These are phyloP conservation scores for Claviceps sp. DNA, from an alignment of 2,329 filamentous ascomycete species.

Conservation along the genomic window DNA sequence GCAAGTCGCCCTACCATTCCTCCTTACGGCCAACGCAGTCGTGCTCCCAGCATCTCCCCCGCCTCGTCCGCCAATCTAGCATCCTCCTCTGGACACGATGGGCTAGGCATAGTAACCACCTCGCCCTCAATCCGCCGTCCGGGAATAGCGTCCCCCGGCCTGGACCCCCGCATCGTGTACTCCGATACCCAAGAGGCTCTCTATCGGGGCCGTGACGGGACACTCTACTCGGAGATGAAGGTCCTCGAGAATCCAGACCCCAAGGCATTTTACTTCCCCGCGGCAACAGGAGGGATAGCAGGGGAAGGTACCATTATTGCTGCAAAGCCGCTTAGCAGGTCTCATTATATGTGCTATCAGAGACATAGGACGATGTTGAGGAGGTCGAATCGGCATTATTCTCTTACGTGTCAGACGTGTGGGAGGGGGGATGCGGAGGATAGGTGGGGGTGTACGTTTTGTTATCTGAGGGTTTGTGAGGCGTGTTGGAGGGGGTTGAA, in stretches of 20 bases:
- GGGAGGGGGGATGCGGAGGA: slow-evolving; percentile 29
- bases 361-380: slow-evolving; percentile 34
- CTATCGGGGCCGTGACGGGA: slow-evolving; percentile 25
- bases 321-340: slow-evolving; percentile 29
- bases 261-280: slow-evolving; percentile 24
- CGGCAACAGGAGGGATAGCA: slow-evolving; percentile 14
- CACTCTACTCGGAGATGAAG: slow-evolving; percentile 29
- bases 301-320: slow-evolving; percentile 24
- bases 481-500: slow-evolving; percentile 30
- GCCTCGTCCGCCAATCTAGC: not conserved
- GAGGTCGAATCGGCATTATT: slow-evolving; percentile 34
- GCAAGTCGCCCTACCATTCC: slow-evolving; percentile 5
- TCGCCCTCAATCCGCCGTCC: slow-evolving; percentile 3
- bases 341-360: slow-evolving; percentile 33
- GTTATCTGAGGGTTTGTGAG: slow-evolving; percentile 38
- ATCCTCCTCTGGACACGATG: not conserved
- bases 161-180: slow-evolving; percentile 19
- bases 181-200: slow-evolving; percentile 21
- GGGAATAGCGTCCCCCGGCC: slow-evolving; percentile 11
- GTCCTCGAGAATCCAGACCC: slow-evolving; percentile 21
- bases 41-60: slow-evolving; percentile 5
- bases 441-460: slow-evolving; percentile 36
- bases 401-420: slow-evolving; percentile 41
- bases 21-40: slow-evolving; percentile 9
- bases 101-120: not conserved